These are phyloP conservation scores for Pochonia chlamydosporia DNA, from an alignment of 2,329 filamentous ascomycete species.

Conservation along the genomic window DNA sequence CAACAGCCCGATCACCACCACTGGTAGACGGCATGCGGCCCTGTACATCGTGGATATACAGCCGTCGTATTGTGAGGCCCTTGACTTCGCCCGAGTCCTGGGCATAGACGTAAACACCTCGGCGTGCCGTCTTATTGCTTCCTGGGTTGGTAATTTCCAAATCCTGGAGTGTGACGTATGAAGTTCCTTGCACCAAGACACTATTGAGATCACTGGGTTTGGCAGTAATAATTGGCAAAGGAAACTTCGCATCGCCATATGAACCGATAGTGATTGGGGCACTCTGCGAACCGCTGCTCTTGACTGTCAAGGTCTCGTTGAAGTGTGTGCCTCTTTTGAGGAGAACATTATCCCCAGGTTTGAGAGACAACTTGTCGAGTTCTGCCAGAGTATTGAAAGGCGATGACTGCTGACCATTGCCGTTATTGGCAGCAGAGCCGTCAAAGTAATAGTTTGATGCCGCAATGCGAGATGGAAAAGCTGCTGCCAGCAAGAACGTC, in stretches of 20 bases:
- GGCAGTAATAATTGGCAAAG: neutral
- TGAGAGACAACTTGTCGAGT: neutral
- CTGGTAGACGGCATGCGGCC: conserved; percentile 2
- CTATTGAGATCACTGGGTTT: neutral
- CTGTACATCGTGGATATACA: conserved; percentile 1
- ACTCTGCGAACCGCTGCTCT: neutral
- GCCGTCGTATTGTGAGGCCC: neutral
- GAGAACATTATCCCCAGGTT: neutral
- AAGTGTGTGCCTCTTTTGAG: conserved; percentile 1
- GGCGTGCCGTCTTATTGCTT: conserved; percentile 1
- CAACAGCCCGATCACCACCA: neutral
- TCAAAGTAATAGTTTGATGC: conserved; percentile 2
- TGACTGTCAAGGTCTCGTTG: neutral
- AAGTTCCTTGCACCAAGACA: neutral
- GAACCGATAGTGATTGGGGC: neutral
- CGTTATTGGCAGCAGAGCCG: neutral
- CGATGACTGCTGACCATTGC: neutral
- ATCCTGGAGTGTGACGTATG: neutral
- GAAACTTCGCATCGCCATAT: neutral
- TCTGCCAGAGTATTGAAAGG: conserved; percentile 1
- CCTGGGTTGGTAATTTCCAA: conserved; percentile 2
- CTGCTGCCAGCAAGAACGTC: neutral
- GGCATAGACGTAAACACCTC: conserved; percentile 1
- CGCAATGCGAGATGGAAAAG: neutral
- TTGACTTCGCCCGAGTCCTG: neutral